Conservation (phyloP, 768 basidiomycete species). For the Neoboletus subvelutipes region DNA sequence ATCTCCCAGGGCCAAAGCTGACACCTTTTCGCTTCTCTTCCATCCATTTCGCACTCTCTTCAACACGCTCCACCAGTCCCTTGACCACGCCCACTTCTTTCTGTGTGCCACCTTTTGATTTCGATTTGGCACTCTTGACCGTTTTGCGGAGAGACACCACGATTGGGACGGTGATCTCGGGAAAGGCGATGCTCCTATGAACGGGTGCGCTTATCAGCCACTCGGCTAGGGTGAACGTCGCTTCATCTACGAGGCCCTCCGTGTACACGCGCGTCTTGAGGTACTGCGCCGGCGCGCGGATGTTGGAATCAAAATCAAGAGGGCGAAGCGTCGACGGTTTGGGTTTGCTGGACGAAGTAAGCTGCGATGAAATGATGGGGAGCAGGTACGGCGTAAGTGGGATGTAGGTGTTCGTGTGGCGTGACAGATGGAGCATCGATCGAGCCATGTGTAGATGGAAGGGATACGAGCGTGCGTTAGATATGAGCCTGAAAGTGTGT, state of each 20-base stretch:
- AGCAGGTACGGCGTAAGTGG: constrained; percentile 86
- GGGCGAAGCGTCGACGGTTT: constrained; percentile 87
- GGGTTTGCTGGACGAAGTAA: constrained; percentile 64
- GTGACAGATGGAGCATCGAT: constrained; percentile 81
- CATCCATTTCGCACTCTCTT: constrained; percentile 80
- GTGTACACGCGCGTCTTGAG: constrained; percentile 82
- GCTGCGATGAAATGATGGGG: constrained; percentile 76
- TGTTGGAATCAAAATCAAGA: constrained; percentile 82
- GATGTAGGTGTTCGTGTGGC: constrained; percentile 82
- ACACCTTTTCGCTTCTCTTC: constrained; percentile 69
- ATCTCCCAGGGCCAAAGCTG: constrained; percentile 69
- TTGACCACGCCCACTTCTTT: constrained; percentile 71
- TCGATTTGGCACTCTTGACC: constrained; percentile 59
- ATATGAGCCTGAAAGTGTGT: constrained; percentile 65
- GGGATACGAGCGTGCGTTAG: constrained; percentile 89
- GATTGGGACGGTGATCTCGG: constrained; percentile 85
- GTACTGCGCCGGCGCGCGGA: constrained; percentile 88
- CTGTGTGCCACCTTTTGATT: constrained; percentile 31
- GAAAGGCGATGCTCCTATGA: constrained; percentile 88
- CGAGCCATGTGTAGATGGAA: constrained; percentile 92
- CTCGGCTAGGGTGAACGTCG: constrained; percentile 73
- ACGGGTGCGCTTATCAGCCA: constrained; percentile 72
- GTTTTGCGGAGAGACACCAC: constrained; percentile 68
- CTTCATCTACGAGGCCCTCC: constrained; percentile 83
- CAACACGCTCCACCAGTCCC: constrained; percentile 79